phyloP scores from a whole-genome alignment of 2,329 filamentous ascomycete genomes.

The Verticillium longisporum region DNA sequence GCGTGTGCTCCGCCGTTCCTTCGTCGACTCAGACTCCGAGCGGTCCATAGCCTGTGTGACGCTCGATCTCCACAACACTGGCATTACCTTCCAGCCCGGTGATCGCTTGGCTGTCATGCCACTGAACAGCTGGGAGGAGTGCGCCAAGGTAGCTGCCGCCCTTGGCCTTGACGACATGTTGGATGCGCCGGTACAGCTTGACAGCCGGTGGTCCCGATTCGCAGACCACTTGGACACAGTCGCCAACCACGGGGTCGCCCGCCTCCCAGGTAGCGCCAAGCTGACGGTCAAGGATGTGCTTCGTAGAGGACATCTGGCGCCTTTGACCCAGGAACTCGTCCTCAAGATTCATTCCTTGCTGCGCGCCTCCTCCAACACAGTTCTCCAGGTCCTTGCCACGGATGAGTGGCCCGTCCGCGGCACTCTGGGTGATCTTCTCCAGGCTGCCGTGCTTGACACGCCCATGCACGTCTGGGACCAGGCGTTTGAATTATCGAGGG shows the following conservation, averaged over 20 bases:
- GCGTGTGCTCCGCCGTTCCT: conserved; percentile 34
- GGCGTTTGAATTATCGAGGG: conserved; percentile 33
- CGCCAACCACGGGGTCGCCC: neutral
- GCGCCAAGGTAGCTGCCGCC: conserved; percentile 45
- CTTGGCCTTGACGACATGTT: conserved; percentile 41
- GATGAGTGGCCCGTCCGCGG: conserved; percentile 45
- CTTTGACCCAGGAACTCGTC: conserved; percentile 43
- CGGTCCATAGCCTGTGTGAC: conserved; percentile 42
- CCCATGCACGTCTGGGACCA: conserved; percentile 41
- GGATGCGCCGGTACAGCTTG: conserved; percentile 30
- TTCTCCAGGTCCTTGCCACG: conserved; percentile 40
- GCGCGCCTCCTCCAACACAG: conserved; percentile 40
- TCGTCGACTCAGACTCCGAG: conserved; percentile 37
- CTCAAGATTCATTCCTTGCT: conserved; percentile 40
- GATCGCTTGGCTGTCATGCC: conserved; percentile 49
- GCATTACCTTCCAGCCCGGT: conserved; percentile 45
- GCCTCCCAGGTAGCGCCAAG: conserved; percentile 6
- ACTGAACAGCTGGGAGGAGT: conserved; percentile 47
- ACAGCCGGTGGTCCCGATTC: conserved; percentile 38
- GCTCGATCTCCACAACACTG: conserved; percentile 44
- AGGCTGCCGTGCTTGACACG: conserved; percentile 39
- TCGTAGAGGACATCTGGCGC: conserved; percentile 42
- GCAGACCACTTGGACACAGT: conserved; percentile 37
- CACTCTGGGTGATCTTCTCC: conserved; percentile 42
- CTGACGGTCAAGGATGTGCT: conserved; percentile 42